These are phyloP conservation scores for Solanum rostratum DNA, from an alignment of 257 asterid species.

Conservation along the genomic window DNA sequence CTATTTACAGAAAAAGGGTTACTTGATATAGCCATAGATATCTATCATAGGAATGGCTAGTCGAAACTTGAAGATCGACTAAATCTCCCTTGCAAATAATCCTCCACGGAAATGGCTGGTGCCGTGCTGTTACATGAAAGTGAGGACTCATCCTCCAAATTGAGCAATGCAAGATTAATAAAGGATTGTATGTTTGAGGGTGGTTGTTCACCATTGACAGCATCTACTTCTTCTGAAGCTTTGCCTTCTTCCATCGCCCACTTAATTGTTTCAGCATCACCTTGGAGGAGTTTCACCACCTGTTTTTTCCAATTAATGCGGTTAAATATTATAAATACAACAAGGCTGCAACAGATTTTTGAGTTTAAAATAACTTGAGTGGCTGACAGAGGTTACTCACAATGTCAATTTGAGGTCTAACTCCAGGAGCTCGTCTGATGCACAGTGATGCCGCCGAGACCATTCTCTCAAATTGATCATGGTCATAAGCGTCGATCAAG, in stretches of 20 bases:
- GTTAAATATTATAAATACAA: not conserved
- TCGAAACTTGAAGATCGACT: slow-evolving; percentile 74
- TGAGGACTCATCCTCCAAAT: slow-evolving; percentile 57
- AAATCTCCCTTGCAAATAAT: slow-evolving; percentile 68
- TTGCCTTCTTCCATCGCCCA: slow-evolving; percentile 53
- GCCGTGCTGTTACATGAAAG: slow-evolving; percentile 57
- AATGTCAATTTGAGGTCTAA: slow-evolving; percentile 54
- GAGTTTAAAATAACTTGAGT: not conserved
- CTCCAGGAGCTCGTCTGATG: slow-evolving; percentile 48
- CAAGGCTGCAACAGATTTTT: not conserved
- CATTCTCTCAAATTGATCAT: slow-evolving; percentile 54
- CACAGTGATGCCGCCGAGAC: slow-evolving; percentile 74
- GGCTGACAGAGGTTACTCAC: slow-evolving; percentile 26
- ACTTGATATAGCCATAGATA: not conserved
- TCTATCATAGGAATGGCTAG: slow-evolving; percentile 6
- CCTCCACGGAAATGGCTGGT: slow-evolving; percentile 67
- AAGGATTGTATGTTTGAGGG: slow-evolving; percentile 52
- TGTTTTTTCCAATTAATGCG: slow-evolving; percentile 4
- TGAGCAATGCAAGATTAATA: slow-evolving; percentile 62
- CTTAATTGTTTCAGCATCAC: slow-evolving; percentile 35
- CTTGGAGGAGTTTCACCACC: slow-evolving; percentile 71
- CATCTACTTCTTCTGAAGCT: slow-evolving; percentile 27
- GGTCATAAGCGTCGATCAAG: slow-evolving; percentile 32
- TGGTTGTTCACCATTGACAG: slow-evolving; percentile 32
- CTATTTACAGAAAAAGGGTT: not conserved